Percentiles rank a stretch among this genome's conserved stretches.
Evolutionary conservation across 495 filamentous ascomycete genomes (phyloP).

Genomic region (Penicillium egyptiacum): DNA sequence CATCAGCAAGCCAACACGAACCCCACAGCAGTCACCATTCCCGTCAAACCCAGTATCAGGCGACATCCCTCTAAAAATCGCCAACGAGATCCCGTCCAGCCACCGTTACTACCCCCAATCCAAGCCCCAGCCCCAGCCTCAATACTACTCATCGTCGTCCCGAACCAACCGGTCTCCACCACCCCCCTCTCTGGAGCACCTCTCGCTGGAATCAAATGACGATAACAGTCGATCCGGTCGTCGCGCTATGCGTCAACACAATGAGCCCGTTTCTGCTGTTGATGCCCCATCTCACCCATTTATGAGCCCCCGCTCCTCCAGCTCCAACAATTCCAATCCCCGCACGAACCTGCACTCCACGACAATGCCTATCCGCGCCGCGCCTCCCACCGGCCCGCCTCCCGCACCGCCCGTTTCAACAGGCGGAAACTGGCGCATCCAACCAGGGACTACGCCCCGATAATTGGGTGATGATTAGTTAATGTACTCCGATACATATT

Average conservation of each 20-base stretch:
- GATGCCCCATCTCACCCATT: constrained; percentile 37
- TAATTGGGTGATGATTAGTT: neutral
- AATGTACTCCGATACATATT: constrained; percentile 9
- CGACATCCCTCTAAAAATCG: constrained; percentile 64
- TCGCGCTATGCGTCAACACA: constrained; percentile 38
- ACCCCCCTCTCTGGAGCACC: constrained; percentile 43
- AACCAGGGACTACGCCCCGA: constrained; percentile 29
- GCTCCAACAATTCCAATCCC: constrained; percentile 40
- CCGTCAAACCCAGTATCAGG: constrained; percentile 61
- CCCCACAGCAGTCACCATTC: constrained; percentile 44
- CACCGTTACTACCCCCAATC: constrained; percentile 26
- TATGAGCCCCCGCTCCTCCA: constrained; percentile 40
- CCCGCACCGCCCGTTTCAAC: constrained; percentile 40
- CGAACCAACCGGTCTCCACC: constrained; percentile 33
- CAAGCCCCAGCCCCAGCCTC: constrained; percentile 27
- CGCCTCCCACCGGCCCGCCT: constrained; percentile 43
- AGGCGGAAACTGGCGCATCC: constrained; percentile 37
- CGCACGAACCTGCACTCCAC: constrained; percentile 40
- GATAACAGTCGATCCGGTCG: constrained; percentile 39
- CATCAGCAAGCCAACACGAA: constrained; percentile 48
- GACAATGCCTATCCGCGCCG: constrained; percentile 44
- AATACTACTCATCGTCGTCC: constrained; percentile 29
- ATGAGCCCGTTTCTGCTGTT: constrained; percentile 41
- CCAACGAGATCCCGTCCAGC: constrained; percentile 37
- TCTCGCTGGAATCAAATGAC: constrained; percentile 40